Conservation (phyloP, 2,329 filamentous ascomycete species). For the Sporothrix brasiliensis region DNA sequence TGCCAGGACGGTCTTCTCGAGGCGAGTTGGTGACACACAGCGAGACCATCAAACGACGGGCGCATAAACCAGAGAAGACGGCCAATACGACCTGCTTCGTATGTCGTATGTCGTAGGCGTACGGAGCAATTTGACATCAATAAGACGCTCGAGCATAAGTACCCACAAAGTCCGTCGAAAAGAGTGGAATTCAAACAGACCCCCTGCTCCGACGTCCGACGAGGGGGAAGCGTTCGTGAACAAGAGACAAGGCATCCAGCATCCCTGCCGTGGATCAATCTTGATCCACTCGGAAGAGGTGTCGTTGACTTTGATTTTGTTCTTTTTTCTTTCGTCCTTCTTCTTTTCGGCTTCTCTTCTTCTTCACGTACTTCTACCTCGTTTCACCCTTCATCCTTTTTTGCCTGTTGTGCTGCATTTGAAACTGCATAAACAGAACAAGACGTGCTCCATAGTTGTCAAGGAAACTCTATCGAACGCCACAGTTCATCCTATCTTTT, state of each 20-base stretch:
- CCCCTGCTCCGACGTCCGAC: background rate
- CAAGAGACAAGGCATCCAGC: background rate
- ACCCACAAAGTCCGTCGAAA: background rate
- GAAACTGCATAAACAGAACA: constrained; percentile 22
- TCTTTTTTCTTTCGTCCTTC: background rate
- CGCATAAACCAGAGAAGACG: background rate
- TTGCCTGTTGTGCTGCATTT: constrained; percentile 25
- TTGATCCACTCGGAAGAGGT: constrained; percentile 19
- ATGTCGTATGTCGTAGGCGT: no score
- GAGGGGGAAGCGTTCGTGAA: constrained; percentile 5
- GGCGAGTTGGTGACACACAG: background rate
- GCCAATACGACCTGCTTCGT: background rate
- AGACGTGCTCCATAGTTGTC: no score
- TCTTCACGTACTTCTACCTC: background rate
- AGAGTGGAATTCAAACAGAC: constrained; percentile 14
- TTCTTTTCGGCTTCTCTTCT: background rate
- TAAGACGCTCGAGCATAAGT: background rate
- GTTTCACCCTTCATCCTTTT: background rate
- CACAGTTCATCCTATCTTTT: constrained; percentile 4
- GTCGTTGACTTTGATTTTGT: background rate
- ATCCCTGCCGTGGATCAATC: constrained; percentile 27
- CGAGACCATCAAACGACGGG: constrained; percentile 9
- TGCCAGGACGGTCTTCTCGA: background rate
- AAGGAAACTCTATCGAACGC: background rate
- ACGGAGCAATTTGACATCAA: background rate